Evolutionary conservation across 1,284 basidiomycete species (phyloP), one percentile per base, ranked within the genome.

Genomic region (Meripilus lineatus): DNA sequence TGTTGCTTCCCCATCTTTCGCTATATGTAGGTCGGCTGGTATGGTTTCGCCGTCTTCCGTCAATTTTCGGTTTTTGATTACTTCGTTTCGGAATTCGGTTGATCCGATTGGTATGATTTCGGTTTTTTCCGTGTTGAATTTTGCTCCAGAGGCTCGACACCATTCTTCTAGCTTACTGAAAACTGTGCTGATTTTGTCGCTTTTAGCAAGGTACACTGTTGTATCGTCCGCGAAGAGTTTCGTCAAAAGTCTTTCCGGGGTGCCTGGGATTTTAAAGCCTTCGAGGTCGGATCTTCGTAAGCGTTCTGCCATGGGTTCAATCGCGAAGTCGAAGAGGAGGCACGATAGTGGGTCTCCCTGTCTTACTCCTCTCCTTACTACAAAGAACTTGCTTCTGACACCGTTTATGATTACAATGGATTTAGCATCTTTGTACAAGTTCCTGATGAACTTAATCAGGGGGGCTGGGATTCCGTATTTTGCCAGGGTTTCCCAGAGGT

Each of bases 121-220:
- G 0, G 64, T 69, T 44, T 69, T 69, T 2, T 40, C 38, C 0
- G 53, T 48, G 46, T 70, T 69, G 44, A 69, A 69, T 20, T 57
- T 58, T 1, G 65, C 64, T 0, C 53, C 53, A 3, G 65, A 60
- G 0, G 61, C 65, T 0, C 13, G 17, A 43, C 66, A 68, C 63
- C 62, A 67, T 3, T 26, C 40, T 1, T 55, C 32, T 0, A 67
- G 54, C 0, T 62, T 56, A 0, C 14, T 3, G 17, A 52, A 21
- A 0, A 67, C 51, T 2, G 28, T 34, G 0, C 20, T 40, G 22
- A 50, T 57, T 15, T 50, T 28, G 40, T 67, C 59, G 0, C 40
- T 3, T 5, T 51, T 35, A 0, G 38, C 28, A 0, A 66, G 46
- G 52, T 35, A 35, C 20, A 35, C 34, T 10, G 34, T 35, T 35